Base-by-base conservation (phyloP, 73 alveolate genomes). In the Blepharisma stoltei region DNA sequence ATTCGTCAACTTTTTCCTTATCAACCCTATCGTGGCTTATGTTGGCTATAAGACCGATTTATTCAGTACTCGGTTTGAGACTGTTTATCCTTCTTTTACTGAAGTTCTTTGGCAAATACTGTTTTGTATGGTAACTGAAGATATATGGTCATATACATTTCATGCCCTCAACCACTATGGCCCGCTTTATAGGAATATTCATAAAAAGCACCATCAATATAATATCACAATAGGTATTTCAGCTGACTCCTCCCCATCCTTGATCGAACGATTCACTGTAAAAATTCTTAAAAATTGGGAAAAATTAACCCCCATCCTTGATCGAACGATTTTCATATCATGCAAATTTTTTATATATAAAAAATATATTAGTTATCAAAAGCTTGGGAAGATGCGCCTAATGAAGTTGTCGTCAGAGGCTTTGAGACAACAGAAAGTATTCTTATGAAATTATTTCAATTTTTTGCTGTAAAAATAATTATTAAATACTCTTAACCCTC, bases 201-300 rank as follows among this genome's bases (percentile, higher is more conserved):
- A 83, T 50, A 83, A 83, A 80, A 11, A 27, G 6, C 91, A 83
- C 25, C 91, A 83, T 50, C 52, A 67, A 37, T 83, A 83, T 65
- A 66, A 9, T n/a, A 55, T 73, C 1, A 37, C 91, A 6, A 71
- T 83, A 6, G 87, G 87, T 0, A 44, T 75, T 41, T 18, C 78
- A 48, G 87, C 87, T 44, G 91, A 81, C 49, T 81, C 71, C 79
- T 68, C 80, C 43, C 88, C 71, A n/a, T n/a, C n/a, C n/a, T n/a
- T n/a, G n/a, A n/a, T n/a, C n/a, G n/a, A n/a, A n/a, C n/a, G n/a
- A n/a, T n/a, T n/a, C n/a, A n/a, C n/a, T n/a, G n/a, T n/a, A n/a
- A n/a, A n/a, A n/a, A n/a, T n/a, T n/a, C n/a, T n/a, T n/a, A n/a
- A n/a, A n/a, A n/a, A n/a, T n/a, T n/a, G n/a, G n/a, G n/a, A n/a